Evolutionary conservation across 164 flowering plant species (phyloP).

Genomic region (Sextonia rubra): DNA sequence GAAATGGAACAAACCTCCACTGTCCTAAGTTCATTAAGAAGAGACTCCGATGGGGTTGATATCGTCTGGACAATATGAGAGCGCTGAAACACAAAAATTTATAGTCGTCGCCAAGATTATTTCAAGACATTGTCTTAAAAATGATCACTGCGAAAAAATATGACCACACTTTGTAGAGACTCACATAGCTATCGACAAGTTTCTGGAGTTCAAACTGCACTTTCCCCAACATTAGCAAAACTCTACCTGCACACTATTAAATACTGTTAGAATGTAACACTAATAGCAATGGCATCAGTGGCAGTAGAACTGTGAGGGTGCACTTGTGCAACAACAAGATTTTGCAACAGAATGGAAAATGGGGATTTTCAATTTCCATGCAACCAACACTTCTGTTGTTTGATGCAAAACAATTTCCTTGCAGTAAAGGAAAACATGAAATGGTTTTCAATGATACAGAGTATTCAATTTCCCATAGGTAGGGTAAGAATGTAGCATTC

Average conservation of each 20-base stretch:
- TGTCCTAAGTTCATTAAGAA: slow-evolving; percentile 77
- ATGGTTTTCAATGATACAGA: no score
- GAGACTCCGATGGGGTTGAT: slow-evolving; percentile 84
- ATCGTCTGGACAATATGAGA: slow-evolving; percentile 80
- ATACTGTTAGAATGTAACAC: background rate
- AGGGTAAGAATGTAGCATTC: background rate
- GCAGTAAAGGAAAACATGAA: background rate
- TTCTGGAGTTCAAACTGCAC: slow-evolving; percentile 78
- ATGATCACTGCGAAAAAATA: background rate
- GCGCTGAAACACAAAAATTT: slow-evolving; percentile 50
- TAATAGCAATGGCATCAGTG: background rate
- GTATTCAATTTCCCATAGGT: background rate
- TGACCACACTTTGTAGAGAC: slow-evolving; percentile 14
- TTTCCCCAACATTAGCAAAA: slow-evolving; percentile 76
- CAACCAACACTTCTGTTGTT: background rate
- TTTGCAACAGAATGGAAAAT: background rate
- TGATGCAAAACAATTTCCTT: background rate
- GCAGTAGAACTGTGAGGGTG: background rate
- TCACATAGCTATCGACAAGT: slow-evolving; percentile 81
- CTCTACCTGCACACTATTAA: slow-evolving; percentile 48
- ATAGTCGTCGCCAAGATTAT: slow-evolving; percentile 2
- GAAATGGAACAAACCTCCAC: slow-evolving; percentile 62
- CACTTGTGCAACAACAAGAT: background rate
- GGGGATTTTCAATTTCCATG: background rate
- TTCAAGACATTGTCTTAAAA: slow-evolving; percentile 1